A percentile compares a stretch with the other conserved stretches of the same genome.
Conservation (phyloP, 805 yeast species). For the Hanseniaspora nectarophila region DNA sequence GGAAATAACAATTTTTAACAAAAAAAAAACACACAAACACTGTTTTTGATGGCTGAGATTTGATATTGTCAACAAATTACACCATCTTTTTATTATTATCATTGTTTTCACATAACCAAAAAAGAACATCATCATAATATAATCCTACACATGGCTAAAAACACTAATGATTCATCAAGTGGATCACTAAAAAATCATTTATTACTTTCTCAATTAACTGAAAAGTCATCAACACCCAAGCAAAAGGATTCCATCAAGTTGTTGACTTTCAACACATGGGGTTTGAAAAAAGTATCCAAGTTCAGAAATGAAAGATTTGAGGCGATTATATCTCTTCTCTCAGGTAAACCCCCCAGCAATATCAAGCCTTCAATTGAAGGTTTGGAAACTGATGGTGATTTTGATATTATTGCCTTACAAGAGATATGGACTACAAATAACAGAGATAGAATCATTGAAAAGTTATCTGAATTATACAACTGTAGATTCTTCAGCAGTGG, state of each 20-base stretch:
- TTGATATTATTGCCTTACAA: conserved; percentile 85
- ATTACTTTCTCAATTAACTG: neutral
- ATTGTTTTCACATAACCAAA: neutral
- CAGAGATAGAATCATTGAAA: conserved; percentile 50
- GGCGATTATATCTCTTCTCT: conserved; percentile 62
- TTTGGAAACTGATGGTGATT: conserved; percentile 25
- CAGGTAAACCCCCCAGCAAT: conserved; percentile 21
- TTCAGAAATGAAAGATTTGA: conserved; percentile 48
- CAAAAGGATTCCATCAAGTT: conserved; percentile 28
- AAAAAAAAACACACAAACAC: too few relatives aligned
- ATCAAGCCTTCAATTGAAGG: conserved; percentile 19
- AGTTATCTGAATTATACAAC: conserved; percentile 40
- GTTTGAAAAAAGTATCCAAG: conserved; percentile 74
- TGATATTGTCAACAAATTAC: too few relatives aligned
- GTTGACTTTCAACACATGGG: conserved; percentile 77
- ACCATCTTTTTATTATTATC: neutral
- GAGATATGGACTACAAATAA: conserved; percentile 86
- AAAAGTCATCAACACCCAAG: neutral
- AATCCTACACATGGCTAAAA: neutral
- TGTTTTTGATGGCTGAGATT: neutral
- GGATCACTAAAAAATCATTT: neutral
- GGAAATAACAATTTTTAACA: too few relatives aligned
- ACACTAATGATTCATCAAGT: neutral
- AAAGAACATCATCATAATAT: neutral
- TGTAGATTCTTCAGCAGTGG: conserved; percentile 68